Percentiles rank a stretch among this genome's conserved stretches.
These are phyloP conservation scores for Plasmodium blacklocki DNA, from an alignment of 169 alveolate genomes.

Conservation along the genomic window DNA sequence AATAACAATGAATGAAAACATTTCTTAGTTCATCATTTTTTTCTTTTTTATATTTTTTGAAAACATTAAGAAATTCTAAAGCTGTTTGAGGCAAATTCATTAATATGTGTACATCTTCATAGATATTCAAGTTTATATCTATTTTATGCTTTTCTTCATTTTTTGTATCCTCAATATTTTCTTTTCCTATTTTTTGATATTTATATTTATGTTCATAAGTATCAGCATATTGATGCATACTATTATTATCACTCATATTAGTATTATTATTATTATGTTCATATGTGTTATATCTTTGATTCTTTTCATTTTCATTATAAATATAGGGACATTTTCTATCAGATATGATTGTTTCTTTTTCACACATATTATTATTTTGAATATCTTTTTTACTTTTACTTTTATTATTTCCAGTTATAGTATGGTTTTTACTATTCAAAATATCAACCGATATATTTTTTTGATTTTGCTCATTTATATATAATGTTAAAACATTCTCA, in stretches of 20 bases:
- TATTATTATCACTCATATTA: background rate
- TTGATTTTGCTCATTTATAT: conserved; percentile 27
- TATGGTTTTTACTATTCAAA: conserved; percentile 1
- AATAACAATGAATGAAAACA: conserved; percentile 52
- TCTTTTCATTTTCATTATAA: background rate
- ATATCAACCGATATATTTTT: conserved; percentile 35
- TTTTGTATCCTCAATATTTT: background rate
- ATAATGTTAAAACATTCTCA: background rate
- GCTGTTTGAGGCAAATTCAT: conserved; percentile 94
- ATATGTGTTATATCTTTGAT: background rate
- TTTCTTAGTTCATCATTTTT: conserved; percentile 32
- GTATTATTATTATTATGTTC: background rate
- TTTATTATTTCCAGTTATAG: background rate
- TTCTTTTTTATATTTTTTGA: conserved; percentile 15
- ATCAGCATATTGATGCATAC: background rate
- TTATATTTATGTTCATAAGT: background rate
- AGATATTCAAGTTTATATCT: conserved; percentile 75
- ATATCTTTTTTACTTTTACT: background rate
- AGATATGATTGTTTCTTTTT: background rate
- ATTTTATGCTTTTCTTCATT: conserved; percentile 42
- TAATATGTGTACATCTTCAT: conserved; percentile 87
- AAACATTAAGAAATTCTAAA: conserved; percentile 89
- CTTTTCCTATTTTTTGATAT: background rate
- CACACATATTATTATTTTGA: background rate
- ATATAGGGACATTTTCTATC: no score